Evolutionary conservation across 164 flowering plant species (phyloP).

Genomic region (Santalum album): DNA sequence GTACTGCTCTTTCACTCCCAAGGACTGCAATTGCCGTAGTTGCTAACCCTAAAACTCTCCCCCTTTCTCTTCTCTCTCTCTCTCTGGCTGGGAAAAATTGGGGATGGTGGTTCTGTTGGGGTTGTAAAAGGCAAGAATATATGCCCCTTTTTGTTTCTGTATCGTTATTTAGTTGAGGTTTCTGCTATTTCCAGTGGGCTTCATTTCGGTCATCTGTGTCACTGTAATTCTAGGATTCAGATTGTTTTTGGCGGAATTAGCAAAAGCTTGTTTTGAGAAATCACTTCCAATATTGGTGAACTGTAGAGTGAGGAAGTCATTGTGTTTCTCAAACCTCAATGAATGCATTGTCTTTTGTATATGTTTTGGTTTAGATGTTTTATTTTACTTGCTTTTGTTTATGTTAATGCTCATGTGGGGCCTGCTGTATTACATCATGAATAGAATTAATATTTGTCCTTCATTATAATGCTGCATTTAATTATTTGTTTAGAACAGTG

Average conservation of each 20-base stretch:
- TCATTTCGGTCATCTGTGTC: too few species aligned
- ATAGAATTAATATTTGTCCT: slow-evolving; percentile 1
- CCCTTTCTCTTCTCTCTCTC: too few species aligned
- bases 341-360: slow-evolving; percentile 6
- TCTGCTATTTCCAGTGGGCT: slow-evolving; percentile 16
- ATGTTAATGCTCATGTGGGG: too few species aligned
- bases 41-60: slow-evolving; percentile 59
- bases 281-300: slow-evolving; percentile 1
- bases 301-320: slow-evolving; percentile 7
- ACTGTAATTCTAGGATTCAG: not conserved
- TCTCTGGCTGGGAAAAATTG: not conserved
- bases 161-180: slow-evolving; percentile 20
- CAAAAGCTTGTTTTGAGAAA: slow-evolving; percentile 17
- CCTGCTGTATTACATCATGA: too few species aligned
- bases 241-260: slow-evolving; percentile 15
- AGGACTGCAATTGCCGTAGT: slow-evolving; percentile 88
- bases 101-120: slow-evolving; percentile 23
- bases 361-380: not conserved
- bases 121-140: slow-evolving; percentile 33
- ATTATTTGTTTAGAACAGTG: slow-evolving; percentile 8
- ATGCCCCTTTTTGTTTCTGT: slow-evolving; percentile 21
- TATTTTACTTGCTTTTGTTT: not conserved
- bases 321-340: slow-evolving; percentile 14
- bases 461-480: slow-evolving; percentile 8
- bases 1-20: slow-evolving; percentile 82